Conservation (phyloP, 1,139 yeast species). For the Candida mesenterica region DNA sequence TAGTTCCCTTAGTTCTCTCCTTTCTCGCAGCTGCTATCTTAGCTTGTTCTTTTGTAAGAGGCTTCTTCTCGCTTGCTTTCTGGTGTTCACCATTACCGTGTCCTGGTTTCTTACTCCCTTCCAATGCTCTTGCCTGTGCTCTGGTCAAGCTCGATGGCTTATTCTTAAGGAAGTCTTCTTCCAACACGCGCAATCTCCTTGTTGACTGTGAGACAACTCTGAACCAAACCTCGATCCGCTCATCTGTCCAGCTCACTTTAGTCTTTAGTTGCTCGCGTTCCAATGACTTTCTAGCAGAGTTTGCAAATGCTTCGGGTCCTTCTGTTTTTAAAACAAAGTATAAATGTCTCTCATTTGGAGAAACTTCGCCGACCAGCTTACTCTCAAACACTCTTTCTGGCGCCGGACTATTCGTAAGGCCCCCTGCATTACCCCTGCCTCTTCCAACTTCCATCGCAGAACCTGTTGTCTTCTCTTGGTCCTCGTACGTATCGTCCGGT, state of each 20-base stretch:
- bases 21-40: conserved; percentile 37
- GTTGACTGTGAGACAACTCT: conserved; percentile 70
- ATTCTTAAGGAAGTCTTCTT: conserved; percentile 52
- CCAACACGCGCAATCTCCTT: conserved; percentile 55
- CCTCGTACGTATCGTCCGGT: conserved; percentile 83
- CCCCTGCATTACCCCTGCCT: conserved; percentile 1
- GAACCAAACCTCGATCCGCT: conserved; percentile 93
- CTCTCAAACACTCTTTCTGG: conserved; percentile 7
- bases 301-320: conserved; percentile 48
- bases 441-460: conserved; percentile 18
- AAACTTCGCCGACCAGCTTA: conserved; percentile 13
- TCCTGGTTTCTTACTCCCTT: conserved; percentile 1
- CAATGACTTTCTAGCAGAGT: conserved; percentile 49
- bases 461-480: conserved; percentile 54
- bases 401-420: not conserved
- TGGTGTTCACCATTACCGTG: conserved; percentile 1
- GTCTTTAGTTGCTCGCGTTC: conserved; percentile 52
- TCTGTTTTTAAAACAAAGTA: conserved; percentile 57
- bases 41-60: conserved; percentile 23
- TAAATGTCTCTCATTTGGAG: conserved; percentile 47
- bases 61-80: conserved; percentile 6
- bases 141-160: conserved; percentile 14
- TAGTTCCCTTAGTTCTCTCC: conserved; percentile 54
- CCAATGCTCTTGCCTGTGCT: conserved; percentile 12
- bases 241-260: conserved; percentile 73